Evolutionary conservation across 441 rosid genomes (phyloP).

Genomic region (Hypseocharis bilobata): DNA sequence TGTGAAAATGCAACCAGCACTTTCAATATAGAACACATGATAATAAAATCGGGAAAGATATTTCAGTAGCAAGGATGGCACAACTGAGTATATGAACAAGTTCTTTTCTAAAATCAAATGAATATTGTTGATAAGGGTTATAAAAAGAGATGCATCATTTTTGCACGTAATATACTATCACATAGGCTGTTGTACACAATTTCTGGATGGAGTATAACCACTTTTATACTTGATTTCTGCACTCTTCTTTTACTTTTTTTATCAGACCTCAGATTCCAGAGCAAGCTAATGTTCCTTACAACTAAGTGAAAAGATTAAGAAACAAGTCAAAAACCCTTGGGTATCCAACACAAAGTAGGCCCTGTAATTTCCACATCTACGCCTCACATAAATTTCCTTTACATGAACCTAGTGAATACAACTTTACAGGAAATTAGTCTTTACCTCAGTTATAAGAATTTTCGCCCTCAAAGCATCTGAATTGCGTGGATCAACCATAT

Average conservation of each 20-base stretch:
- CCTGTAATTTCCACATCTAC: background rate
- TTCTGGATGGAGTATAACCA: background rate
- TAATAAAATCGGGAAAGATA: background rate
- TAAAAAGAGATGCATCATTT: background rate
- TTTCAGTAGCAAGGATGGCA: background rate
- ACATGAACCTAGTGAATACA: background rate
- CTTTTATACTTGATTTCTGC: background rate
- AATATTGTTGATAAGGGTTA: background rate
- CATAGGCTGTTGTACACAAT: background rate
- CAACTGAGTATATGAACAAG: background rate
- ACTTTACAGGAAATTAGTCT: background rate
- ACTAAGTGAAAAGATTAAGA: background rate
- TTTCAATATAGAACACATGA: background rate
- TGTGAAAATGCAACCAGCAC: background rate
- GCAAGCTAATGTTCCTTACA: background rate
- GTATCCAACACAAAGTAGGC: background rate
- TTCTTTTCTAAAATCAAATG: background rate
- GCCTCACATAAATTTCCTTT: background rate
- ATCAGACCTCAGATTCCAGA: background rate
- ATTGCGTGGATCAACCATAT: slow-evolving; percentile 85
- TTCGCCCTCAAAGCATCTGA: slow-evolving; percentile 92
- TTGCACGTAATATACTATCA: background rate
- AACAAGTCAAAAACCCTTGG: background rate
- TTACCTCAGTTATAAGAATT: slow-evolving; percentile 84
- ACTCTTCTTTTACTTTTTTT: background rate